These are phyloP conservation scores for Ampelocalamus luodianensis DNA, from an alignment of 176 grass and related monocot genomes.

Conservation along the genomic window DNA sequence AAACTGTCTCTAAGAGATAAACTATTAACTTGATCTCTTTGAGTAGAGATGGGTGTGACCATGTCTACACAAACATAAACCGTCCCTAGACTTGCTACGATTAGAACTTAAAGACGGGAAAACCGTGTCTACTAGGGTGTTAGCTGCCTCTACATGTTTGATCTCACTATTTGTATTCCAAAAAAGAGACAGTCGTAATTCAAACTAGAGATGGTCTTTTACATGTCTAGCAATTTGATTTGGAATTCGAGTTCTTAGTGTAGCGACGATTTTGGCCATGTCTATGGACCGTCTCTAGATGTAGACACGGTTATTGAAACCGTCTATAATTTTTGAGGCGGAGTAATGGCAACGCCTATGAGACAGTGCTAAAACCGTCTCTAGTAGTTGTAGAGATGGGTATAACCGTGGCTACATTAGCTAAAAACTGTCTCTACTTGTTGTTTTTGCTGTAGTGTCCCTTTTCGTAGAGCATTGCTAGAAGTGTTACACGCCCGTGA, in stretches of 20 bases:
- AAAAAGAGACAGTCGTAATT: background rate
- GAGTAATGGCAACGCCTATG: background rate
- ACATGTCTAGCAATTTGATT: background rate
- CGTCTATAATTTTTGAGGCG: background rate
- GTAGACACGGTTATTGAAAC: background rate
- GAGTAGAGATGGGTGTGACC: background rate
- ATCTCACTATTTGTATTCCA: background rate
- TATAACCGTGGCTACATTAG: background rate
- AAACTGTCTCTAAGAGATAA: background rate
- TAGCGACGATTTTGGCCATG: rapidly evolving
- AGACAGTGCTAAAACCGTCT: background rate
- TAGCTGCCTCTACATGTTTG: background rate
- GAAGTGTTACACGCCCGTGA: no score
- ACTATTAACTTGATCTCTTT: background rate
- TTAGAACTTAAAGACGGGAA: background rate
- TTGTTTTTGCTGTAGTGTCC: background rate
- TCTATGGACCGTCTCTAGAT: background rate
- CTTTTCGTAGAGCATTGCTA: no score
- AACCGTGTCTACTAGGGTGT: background rate
- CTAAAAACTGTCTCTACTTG: background rate
- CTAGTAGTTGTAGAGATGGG: background rate
- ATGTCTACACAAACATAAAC: background rate
- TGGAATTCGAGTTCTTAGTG: background rate
- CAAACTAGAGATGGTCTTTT: background rate
- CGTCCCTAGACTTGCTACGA: rapidly evolving